Base-by-base conservation (phyloP, 306 rosid genomes). In the Lathyrus tuberosus region DNA sequence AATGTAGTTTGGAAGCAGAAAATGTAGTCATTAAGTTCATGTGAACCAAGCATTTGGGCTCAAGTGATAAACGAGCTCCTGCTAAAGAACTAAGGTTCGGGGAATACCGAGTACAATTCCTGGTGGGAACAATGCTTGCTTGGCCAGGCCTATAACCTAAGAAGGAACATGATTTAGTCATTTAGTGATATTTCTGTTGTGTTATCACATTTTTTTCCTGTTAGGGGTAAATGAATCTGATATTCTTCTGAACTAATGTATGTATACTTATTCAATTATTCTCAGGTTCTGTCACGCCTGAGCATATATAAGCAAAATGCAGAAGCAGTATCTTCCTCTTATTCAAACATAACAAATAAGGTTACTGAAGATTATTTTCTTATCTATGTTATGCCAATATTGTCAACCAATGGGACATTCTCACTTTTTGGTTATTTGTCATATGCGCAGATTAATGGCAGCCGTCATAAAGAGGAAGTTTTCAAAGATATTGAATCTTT, bases 291-390 rank as follows among this genome's bases (percentile, higher is more conserved):
- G 74, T 81, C 88, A 33, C 97, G 98, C 61, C 90, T 94, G 41
- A 78, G 84, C 65, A 84, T 87, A 78, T 90, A 88, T 81, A 88
- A 88, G 87, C 17, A 81, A 83, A 94, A 90, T 86, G 96, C 89
- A 38, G 90, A 79, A 77, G 87, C 97, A 44, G 79, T 76, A 49
- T 81, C 85, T 68, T 83, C 92, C 65, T 62, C 87, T 10, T 94
- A 94, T 82, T 85, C 79, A 37, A 75, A 62, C 80, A 84, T 87
- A 71, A 78, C 85, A 80, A 87, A 80, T 16, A 88, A 85, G 96
- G 98, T 94, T 52, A 13, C 47, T 59, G 24, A 42, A 76, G 38
- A 59, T 49, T 58, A 18, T 62, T 42, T 64, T 72, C 58, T 28
- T 70, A 35, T 52, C 57, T 48, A 53, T 76, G 17, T 28, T 59